These are phyloP conservation scores for Cucurbita argyrosperma DNA, from an alignment of 306 rosid species.

Conservation along the genomic window DNA sequence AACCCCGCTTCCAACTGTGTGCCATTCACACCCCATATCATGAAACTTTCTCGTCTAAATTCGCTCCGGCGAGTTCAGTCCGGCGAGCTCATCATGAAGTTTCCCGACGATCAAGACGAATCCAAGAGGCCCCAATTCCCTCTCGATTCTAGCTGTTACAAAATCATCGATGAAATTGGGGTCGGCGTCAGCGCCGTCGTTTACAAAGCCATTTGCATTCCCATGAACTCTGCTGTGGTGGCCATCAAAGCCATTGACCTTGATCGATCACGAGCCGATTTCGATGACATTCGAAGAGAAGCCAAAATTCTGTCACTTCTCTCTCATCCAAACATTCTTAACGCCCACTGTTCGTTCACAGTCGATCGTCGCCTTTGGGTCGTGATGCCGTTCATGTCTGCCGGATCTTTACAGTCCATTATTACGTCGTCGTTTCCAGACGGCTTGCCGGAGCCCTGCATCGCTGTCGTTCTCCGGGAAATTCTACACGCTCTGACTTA, in stretches of 20 bases:
- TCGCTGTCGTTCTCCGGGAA: slow-evolving; percentile 33
- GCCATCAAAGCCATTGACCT: slow-evolving; percentile 64
- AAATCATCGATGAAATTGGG: slow-evolving; percentile 32
- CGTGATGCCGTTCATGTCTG: slow-evolving; percentile 62
- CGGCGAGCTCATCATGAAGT: background rate
- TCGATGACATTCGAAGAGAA: slow-evolving; percentile 32
- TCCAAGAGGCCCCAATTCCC: slow-evolving; percentile 33
- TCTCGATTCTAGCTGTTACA: slow-evolving; percentile 23
- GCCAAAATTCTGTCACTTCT: slow-evolving; percentile 33
- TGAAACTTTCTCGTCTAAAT: background rate
- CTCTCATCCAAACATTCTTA: slow-evolving; percentile 48
- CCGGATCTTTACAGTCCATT: slow-evolving; percentile 46
- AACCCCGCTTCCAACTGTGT: background rate
- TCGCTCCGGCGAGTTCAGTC: background rate
- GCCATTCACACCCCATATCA: background rate
- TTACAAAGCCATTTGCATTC: slow-evolving; percentile 45
- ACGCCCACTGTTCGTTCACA: slow-evolving; percentile 48
- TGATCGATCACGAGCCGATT: slow-evolving; percentile 22
- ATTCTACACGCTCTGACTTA: slow-evolving; percentile 35
- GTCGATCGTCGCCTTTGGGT: slow-evolving; percentile 42
- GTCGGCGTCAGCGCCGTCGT: slow-evolving; percentile 34
- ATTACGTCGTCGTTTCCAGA: slow-evolving; percentile 30
- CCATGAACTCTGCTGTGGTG: slow-evolving; percentile 27
- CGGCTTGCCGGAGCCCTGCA: slow-evolving; percentile 38
- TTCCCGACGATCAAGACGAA: slow-evolving; percentile 3